phyloP scores from a whole-genome alignment of 352 stramenopile genomes.

The Globisporangium mamillatum region DNA sequence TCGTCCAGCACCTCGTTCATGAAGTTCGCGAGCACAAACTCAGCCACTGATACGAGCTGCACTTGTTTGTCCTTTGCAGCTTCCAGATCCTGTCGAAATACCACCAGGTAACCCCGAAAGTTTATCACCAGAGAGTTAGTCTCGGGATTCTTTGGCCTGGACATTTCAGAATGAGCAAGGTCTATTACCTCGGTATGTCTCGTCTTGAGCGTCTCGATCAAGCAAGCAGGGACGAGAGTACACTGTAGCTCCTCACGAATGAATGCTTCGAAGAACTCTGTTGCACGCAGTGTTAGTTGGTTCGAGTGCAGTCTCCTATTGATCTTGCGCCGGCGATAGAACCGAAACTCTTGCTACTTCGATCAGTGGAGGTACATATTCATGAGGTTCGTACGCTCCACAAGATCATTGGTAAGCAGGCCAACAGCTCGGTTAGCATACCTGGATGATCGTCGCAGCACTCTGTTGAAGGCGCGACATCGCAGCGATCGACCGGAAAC shows the following conservation, averaged over 20 bases:
- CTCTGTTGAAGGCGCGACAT: conserved; percentile 46
- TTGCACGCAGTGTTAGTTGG: conserved; percentile 19
- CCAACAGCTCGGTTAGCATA: conserved; percentile 7
- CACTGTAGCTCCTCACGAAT: conserved; percentile 25
- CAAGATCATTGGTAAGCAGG: background rate
- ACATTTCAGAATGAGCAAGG: background rate
- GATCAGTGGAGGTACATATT: too few relatives aligned
- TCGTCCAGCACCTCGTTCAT: conserved; percentile 21
- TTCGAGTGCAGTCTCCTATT: conserved; percentile 23
- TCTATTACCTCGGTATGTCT: conserved; percentile 24
- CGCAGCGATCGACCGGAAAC: conserved; percentile 39
- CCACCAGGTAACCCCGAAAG: background rate
- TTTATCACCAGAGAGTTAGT: background rate
- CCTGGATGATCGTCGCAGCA: conserved; percentile 44
- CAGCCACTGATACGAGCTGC: conserved; percentile 17
- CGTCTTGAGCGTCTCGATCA: conserved; percentile 42
- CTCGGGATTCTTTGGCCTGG: background rate
- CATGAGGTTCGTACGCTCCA: background rate
- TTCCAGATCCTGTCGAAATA: conserved; percentile 17
- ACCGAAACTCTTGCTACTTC: conserved; percentile 38
- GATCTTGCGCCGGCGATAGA: conserved; percentile 26
- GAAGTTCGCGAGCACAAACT: conserved; percentile 15
- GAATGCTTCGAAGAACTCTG: conserved; percentile 34
- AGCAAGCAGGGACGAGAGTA: conserved; percentile 29
- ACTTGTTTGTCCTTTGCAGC: conserved; percentile 22